Percentiles rank a stretch among this genome's conserved stretches.
These are phyloP conservation scores for Paramyrothecium sp. DNA, from an alignment of 2,329 filamentous ascomycete species.

Conservation along the genomic window DNA sequence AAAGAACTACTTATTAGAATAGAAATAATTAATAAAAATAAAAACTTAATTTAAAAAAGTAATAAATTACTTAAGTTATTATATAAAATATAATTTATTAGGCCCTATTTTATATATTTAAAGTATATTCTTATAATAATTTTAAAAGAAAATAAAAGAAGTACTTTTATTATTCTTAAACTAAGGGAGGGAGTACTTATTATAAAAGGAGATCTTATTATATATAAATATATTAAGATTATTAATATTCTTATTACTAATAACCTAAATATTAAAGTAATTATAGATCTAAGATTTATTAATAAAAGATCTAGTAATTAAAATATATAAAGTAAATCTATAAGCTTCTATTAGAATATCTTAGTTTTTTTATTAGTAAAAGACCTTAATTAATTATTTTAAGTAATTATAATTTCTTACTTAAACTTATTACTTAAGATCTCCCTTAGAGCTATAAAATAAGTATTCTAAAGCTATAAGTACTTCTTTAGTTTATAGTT, in stretches of 20 bases:
- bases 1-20: not conserved
- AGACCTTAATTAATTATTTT: no score
- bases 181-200: not conserved
- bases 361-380: not conserved
- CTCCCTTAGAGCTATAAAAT: no score
- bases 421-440: not conserved
- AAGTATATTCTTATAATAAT: not conserved
- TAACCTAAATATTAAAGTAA: no score
- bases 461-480: no score
- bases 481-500: no score
- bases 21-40: not conserved
- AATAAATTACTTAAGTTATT: not conserved
- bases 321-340: not conserved
- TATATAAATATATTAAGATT: not conserved
- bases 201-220: not conserved
- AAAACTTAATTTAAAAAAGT: no score
- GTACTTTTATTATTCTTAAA: not conserved
- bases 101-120: slow-evolving; percentile 4
- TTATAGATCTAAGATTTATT: no score
- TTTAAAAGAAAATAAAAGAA: not conserved
- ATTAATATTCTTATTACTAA: no score
- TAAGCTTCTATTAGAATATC: not conserved
- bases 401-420: not conserved
- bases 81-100: not conserved
- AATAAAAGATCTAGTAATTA: no score